A percentile compares a stretch with the other conserved stretches of the same genome.
Conservation (phyloP, 83 land plant species). For the Isoetes engelmannii region DNA sequence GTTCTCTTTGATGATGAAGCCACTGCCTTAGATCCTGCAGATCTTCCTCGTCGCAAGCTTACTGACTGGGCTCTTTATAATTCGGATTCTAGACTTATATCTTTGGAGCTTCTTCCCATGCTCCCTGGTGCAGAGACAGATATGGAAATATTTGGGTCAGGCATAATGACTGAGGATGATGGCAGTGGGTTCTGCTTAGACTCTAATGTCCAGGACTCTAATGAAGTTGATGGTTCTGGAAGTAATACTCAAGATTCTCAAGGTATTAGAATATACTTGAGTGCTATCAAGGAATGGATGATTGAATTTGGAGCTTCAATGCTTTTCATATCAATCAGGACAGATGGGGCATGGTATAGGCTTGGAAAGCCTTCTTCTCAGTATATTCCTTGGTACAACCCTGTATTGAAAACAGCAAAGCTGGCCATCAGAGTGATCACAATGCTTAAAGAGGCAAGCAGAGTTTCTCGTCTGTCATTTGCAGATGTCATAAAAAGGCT, state of each 20-base stretch:
- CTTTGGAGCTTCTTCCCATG: conserved; percentile 92
- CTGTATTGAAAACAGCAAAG: conserved; percentile 80
- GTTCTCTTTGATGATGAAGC: conserved; percentile 56
- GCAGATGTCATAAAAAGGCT: conserved; percentile 64
- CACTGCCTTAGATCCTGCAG: conserved; percentile 30
- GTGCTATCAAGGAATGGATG: conserved; percentile 97
- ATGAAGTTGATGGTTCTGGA: background rate
- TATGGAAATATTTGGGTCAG: conserved; percentile 82
- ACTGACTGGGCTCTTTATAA: conserved; percentile 94
- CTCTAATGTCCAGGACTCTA: background rate
- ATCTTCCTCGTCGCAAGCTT: conserved; percentile 66
- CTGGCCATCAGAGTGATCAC: conserved; percentile 72
- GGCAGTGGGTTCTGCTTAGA: conserved; percentile 67
- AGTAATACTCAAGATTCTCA: conserved; percentile 31
- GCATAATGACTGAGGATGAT: conserved; percentile 79
- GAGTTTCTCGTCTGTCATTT: conserved; percentile 79
- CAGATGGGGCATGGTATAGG: conserved; percentile 92
- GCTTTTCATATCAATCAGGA: conserved; percentile 74
- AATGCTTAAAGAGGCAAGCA: conserved; percentile 66
- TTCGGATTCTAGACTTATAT: conserved; percentile 75
- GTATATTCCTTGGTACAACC: conserved; percentile 79
- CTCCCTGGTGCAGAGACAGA: conserved; percentile 76
- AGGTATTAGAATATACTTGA: conserved; percentile 75
- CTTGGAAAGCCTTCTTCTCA: conserved; percentile 89
- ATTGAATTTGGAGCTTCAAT: conserved; percentile 87